These are phyloP conservation scores for Leccinum fallax DNA, from an alignment of 1,284 basidiomycete species.

Conservation along the genomic window DNA sequence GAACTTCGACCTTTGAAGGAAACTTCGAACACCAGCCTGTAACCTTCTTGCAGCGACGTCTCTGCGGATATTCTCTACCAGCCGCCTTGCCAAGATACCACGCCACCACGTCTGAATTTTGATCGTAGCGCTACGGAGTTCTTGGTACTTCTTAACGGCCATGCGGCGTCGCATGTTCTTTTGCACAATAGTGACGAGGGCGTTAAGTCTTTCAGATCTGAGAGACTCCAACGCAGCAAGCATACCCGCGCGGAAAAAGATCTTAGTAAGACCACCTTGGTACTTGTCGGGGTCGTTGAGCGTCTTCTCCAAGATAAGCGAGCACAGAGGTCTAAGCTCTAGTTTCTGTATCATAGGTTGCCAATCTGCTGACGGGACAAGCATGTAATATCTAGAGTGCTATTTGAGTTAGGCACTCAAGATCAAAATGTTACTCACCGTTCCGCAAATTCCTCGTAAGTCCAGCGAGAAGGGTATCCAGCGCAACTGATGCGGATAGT, in stretches of 20 bases:
- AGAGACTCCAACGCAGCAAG: constrained; percentile 95
- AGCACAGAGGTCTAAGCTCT: constrained; percentile 83
- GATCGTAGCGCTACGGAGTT: constrained; percentile 75
- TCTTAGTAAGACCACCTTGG: constrained; percentile 96
- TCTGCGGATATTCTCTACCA: constrained; percentile 73
- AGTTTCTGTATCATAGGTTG: constrained; percentile 77
- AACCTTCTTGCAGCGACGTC: constrained; percentile 78
- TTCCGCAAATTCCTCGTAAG: constrained; percentile 98
- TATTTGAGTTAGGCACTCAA: constrained; percentile 16
- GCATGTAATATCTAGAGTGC: constrained; percentile 89
- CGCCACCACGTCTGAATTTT: constrained; percentile 95
- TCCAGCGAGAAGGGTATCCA: constrained; percentile 99
- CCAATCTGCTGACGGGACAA: constrained; percentile 89
- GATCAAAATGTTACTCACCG: constrained; percentile 58
- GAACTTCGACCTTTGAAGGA: constrained; percentile 75
- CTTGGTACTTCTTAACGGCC: constrained; percentile 81
- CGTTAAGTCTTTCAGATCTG: constrained; percentile 85
- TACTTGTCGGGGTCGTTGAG: constrained; percentile 96
- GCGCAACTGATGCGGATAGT: constrained; percentile 99
- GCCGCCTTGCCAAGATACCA: constrained; percentile 73
- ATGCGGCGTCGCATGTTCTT: constrained; percentile 93
- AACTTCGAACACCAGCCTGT: constrained; percentile 76
- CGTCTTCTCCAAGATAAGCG: constrained; percentile 82
- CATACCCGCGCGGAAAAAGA: constrained; percentile 99
- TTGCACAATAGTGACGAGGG: constrained; percentile 93